phyloP scores from a whole-genome alignment of 371 early-diverging fungal species.

The Mycotypha africana region DNA sequence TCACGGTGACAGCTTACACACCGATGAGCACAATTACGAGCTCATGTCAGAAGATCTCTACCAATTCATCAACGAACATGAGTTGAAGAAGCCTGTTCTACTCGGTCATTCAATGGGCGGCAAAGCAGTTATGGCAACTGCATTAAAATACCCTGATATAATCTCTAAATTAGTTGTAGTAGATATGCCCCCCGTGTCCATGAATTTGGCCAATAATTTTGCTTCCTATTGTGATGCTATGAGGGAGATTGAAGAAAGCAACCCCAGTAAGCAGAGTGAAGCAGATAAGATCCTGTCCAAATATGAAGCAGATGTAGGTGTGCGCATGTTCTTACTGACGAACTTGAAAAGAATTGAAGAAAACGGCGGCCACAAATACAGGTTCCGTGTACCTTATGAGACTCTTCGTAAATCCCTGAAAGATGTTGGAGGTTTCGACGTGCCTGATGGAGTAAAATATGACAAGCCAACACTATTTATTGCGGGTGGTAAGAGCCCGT shows the following conservation, averaged over 20 bases:
- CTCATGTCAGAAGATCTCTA: slow-evolving; percentile 78
- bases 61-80: slow-evolving; percentile 54
- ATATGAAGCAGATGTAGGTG: slow-evolving; percentile 45
- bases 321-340: slow-evolving; percentile 87
- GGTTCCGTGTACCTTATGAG: slow-evolving; percentile 70
- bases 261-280: slow-evolving; percentile 54
- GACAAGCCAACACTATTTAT: slow-evolving; percentile 73
- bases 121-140: slow-evolving; percentile 82
- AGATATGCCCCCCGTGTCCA: slow-evolving; percentile 75
- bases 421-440: slow-evolving; percentile 53
- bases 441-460: slow-evolving; percentile 21
- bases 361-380: slow-evolving; percentile 38
- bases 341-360: slow-evolving; percentile 63
- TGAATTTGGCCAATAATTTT: slow-evolving; percentile 53
- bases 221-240: slow-evolving; percentile 57
- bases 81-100: slow-evolving; percentile 48
- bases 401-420: slow-evolving; percentile 54
- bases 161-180: slow-evolving; percentile 76
- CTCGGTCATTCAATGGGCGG: slow-evolving; percentile 97
- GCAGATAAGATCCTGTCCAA: slow-evolving; percentile 72
- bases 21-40: slow-evolving; percentile 58
- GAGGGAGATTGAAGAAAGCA: slow-evolving; percentile 57
- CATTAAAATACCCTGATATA: slow-evolving; percentile 49
- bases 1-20: slow-evolving; percentile 89
- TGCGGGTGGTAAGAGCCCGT: slow-evolving; percentile 67